These are phyloP conservation scores for Penicillium sp. DNA, from an alignment of 2,329 filamentous ascomycete species.

Conservation along the genomic window DNA sequence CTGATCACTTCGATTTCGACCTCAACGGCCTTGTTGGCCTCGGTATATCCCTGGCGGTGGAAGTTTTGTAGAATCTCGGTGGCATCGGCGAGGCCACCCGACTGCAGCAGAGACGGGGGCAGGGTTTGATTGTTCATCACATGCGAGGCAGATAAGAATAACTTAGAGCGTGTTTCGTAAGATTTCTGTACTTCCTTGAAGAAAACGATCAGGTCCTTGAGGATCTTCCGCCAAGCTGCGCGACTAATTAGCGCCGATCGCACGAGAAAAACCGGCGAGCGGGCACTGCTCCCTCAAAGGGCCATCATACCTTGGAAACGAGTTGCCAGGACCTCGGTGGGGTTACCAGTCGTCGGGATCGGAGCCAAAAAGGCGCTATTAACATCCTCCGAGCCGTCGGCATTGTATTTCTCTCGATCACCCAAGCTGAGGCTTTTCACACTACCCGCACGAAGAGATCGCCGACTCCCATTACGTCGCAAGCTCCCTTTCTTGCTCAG, in stretches of 20 bases:
- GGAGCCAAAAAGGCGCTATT: conserved; percentile 90
- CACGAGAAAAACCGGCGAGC: background rate
- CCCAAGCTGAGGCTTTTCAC: conserved; percentile 79
- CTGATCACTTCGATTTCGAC: conserved; percentile 91
- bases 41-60: conserved; percentile 77
- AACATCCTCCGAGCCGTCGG: conserved; percentile 60
- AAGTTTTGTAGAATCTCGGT: conserved; percentile 78
- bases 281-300: background rate
- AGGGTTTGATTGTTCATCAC: conserved; percentile 78
- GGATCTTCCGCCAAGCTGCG: conserved; percentile 87
- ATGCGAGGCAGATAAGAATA: conserved; percentile 79
- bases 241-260: background rate
- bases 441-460: conserved; percentile 82
- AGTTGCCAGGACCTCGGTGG: conserved; percentile 83
- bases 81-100: conserved; percentile 87
- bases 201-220: conserved; percentile 92
- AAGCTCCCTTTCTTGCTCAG: conserved; percentile 74
- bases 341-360: conserved; percentile 82
- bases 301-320: conserved; percentile 79
- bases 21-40: conserved; percentile 85
- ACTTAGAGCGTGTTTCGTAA: conserved; percentile 84
- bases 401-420: conserved; percentile 57
- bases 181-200: conserved; percentile 90
- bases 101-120: conserved; percentile 75
- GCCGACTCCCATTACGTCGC: conserved; percentile 77